Evolutionary conservation across 306 rosid genomes (phyloP).

Genomic region (Aeschynomene evenia): DNA sequence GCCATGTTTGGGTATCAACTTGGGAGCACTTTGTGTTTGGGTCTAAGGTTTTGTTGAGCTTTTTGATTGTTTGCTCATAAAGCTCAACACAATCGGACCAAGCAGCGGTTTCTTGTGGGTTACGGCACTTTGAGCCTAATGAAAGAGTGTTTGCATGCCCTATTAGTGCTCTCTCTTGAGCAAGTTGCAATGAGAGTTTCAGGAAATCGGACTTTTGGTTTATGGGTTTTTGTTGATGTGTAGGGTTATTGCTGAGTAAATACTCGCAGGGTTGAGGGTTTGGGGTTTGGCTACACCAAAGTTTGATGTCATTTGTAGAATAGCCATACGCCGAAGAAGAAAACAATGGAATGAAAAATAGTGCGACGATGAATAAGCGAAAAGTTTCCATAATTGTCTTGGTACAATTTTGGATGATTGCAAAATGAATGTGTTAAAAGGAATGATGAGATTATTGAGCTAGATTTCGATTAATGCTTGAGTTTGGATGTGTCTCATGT

Average conservation of each 20-base stretch:
- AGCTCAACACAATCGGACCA: conserved; percentile 60
- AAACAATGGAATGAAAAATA: background rate
- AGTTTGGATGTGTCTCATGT: background rate
- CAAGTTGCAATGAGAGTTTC: conserved; percentile 41
- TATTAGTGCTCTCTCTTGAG: conserved; percentile 41
- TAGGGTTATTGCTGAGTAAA: conserved; percentile 31
- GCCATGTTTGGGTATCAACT: conserved; percentile 52
- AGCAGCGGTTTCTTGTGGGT: conserved; percentile 41
- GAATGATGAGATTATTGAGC: background rate
- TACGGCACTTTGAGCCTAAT: conserved; percentile 36
- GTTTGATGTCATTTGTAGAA: conserved; percentile 32
- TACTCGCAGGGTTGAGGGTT: conserved; percentile 55
- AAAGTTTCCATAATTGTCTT: background rate
- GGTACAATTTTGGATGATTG: too few species aligned
- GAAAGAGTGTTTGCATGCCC: conserved; percentile 34
- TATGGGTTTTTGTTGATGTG: conserved; percentile 1
- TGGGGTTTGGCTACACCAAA: conserved; percentile 62
- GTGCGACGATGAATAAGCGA: background rate
- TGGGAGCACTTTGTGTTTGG: conserved; percentile 39
- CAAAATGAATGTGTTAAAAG: background rate
- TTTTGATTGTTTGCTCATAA: conserved; percentile 41
- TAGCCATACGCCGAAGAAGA: conserved; percentile 3
- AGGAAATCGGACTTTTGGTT: conserved; percentile 47
- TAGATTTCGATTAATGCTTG: background rate
- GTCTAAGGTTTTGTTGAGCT: conserved; percentile 48